phyloP scores from a whole-genome alignment of 1,284 basidiomycete species.

The Mycena citricolor region DNA sequence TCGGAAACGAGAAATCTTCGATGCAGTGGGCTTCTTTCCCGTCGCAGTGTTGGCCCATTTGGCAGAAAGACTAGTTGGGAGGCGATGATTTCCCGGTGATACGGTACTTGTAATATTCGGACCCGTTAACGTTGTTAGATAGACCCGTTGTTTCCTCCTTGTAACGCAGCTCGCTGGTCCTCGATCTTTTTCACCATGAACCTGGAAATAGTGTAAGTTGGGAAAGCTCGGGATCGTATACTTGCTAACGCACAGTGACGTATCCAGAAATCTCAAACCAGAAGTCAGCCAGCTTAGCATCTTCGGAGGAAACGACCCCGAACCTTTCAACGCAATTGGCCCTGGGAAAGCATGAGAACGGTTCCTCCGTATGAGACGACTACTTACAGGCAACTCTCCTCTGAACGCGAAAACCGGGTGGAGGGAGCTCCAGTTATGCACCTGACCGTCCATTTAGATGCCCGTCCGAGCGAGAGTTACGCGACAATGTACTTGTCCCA shows the following conservation, averaged over 20 bases:
- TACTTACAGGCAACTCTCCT: conserved; percentile 74
- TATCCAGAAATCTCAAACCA: too few species aligned
- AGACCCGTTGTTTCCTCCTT: conserved; percentile 2
- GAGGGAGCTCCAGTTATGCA: conserved; percentile 85
- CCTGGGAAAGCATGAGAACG: conserved; percentile 2
- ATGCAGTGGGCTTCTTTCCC: conserved; percentile 70
- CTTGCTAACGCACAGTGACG: conserved; percentile 56
- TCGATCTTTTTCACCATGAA: conserved; percentile 83
- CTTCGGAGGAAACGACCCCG: too few species aligned
- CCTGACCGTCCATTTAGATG: conserved; percentile 44
- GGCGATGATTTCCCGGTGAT: too few species aligned
- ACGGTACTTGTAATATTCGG: conserved; percentile 16
- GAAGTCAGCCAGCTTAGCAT: too few species aligned
- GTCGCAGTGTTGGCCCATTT: too few species aligned
- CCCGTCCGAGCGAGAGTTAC: conserved; percentile 20
- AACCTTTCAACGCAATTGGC: conserved; percentile 92
- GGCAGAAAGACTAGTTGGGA: too few species aligned
- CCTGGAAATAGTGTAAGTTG: not conserved
- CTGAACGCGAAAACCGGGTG: conserved; percentile 81
- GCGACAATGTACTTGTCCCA: conserved; percentile 83
- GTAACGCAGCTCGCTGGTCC: conserved; percentile 37
- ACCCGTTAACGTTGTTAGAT: conserved; percentile 1
- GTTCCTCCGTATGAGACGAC: not conserved
- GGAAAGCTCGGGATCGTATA: not conserved
- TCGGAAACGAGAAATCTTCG: conserved; percentile 51